phyloP scores from a whole-genome alignment of 2,329 filamentous ascomycete genomes.

The Plectosphaerella cucumerina region DNA sequence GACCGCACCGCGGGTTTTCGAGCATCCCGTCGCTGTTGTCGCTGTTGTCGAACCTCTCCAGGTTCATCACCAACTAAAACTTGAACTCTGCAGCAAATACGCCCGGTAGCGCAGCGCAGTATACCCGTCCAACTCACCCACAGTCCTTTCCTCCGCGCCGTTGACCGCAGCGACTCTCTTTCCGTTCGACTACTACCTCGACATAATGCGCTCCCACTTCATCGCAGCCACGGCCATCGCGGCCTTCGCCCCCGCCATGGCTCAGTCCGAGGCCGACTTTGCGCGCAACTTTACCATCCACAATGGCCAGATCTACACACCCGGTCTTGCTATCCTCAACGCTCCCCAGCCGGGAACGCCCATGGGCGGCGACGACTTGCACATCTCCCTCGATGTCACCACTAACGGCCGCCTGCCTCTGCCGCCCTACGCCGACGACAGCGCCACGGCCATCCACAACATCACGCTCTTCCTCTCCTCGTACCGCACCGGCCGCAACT shows the following conservation, averaged over 20 bases:
- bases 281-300: conserved; percentile 51
- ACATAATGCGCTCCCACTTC: conserved; percentile 8
- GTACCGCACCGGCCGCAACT: conserved; percentile 58
- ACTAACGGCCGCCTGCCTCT: conserved; percentile 61
- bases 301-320: conserved; percentile 65
- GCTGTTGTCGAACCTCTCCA: neutral
- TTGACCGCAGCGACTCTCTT: neutral
- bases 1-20: neutral
- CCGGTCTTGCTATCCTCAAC: conserved; percentile 63
- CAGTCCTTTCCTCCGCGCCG: conserved; percentile 2
- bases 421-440: conserved; percentile 49
- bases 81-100: neutral
- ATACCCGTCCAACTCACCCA: neutral
- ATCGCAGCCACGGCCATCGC: conserved; percentile 16
- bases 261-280: conserved; percentile 7
- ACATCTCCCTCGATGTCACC: conserved; percentile 64
- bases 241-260: conserved; percentile 20
- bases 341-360: conserved; percentile 62
- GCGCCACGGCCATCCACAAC: conserved; percentile 54
- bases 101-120: neutral
- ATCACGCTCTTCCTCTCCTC: conserved; percentile 66
- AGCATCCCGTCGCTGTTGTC: neutral
- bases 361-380: conserved; percentile 56
- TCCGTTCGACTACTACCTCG: neutral
- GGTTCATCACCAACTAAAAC: neutral